Evolutionary conservation across 352 stramenopile species (phyloP).

Genomic region (Phytophthora sojae): DNA sequence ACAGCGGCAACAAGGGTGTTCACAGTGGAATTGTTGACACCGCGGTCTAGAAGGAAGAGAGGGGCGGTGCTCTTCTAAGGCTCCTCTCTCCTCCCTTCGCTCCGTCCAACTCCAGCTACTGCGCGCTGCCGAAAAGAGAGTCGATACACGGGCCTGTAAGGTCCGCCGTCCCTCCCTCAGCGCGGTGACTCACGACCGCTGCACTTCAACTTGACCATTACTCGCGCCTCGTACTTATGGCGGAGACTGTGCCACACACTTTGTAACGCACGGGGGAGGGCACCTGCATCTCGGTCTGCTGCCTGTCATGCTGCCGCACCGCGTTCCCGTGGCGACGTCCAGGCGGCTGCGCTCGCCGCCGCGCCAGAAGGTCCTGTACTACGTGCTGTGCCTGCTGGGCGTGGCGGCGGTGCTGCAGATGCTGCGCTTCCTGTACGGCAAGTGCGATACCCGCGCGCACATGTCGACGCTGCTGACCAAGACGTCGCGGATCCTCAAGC

Average conservation of each 20-base stretch:
- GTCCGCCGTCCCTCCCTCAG: too few relatives aligned
- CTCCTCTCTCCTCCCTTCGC: too few relatives aligned
- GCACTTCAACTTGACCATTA: constrained; percentile 16
- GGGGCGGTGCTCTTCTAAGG: too few relatives aligned
- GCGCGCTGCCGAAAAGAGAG: too few relatives aligned
- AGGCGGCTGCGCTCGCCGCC: constrained; percentile 17
- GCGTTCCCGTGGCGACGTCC: constrained; percentile 25
- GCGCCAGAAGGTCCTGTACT: constrained; percentile 39
- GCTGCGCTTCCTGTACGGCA: constrained; percentile 70
- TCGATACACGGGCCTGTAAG: too few relatives aligned
- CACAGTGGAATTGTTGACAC: too few relatives aligned
- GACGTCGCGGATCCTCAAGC: constrained; percentile 67
- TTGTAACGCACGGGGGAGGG: constrained; percentile 14
- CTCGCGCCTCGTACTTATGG: constrained; percentile 27
- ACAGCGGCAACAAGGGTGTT: too few relatives aligned
- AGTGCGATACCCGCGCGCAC: constrained; percentile 77
- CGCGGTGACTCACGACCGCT: neutral
- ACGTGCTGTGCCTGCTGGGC: constrained; percentile 40
- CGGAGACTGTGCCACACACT: constrained; percentile 9
- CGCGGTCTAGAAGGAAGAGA: too few relatives aligned
- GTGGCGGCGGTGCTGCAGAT: constrained; percentile 42
- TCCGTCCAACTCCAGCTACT: neutral
- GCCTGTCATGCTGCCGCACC: constrained; percentile 40
- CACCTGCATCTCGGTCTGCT: constrained; percentile 2
- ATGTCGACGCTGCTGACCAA: constrained; percentile 78